Base-by-base conservation (phyloP, 352 stramenopile species). In the Lagenidium sp. region DNA sequence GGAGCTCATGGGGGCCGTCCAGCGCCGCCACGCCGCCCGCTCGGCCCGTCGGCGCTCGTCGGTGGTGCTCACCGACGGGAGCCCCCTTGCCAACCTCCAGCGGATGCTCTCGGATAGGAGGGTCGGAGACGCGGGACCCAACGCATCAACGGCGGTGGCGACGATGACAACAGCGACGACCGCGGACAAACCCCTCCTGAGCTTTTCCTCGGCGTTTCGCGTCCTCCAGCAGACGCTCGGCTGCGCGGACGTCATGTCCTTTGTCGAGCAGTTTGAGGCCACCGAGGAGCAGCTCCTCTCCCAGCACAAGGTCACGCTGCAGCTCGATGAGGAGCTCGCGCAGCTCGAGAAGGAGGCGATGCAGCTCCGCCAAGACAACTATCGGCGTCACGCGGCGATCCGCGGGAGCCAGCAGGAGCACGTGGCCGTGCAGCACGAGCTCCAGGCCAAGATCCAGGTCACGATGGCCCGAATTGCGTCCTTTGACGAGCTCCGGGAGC, bases 271-370 rank as follows among this genome's bases (percentile, higher is more conserved):
- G 22, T 87, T 87, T 37, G 57, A 65, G 6, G 43, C 55, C 11
- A 75, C 61, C 0, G 76, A 88, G 35, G 61, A 85, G 38, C 63
- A 81, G 36, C 46, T 88, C 4, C 45, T 88, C 1, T 79, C 72
- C 4, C 81, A 80, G 44, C 82, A 88, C 50, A 71, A 74, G 29
- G 56, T 65, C 16, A 76, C 66, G 10, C 28, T 71, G 15, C 50
- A 58, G n/a, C 44, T 88, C 2, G 50, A 74, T 10, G 73, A 82
- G 18, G 70, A 88, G 53, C 46, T 68, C 0, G 52, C 55, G 8
- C 29, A 42, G 4, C 34, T 85, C 6, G 58, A 78, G 28, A 62
- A 57, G 41, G 60, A 80, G 16, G n/a, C 64, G 4, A 21, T 36
- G 0, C 18, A 26, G 3, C 47, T 81, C 2, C 43, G 41, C 10